Percentiles rank a stretch among this genome's conserved stretches.
Conservation (phyloP, 2,329 filamentous ascomycete genomes). For the Hortaea sp. region DNA sequence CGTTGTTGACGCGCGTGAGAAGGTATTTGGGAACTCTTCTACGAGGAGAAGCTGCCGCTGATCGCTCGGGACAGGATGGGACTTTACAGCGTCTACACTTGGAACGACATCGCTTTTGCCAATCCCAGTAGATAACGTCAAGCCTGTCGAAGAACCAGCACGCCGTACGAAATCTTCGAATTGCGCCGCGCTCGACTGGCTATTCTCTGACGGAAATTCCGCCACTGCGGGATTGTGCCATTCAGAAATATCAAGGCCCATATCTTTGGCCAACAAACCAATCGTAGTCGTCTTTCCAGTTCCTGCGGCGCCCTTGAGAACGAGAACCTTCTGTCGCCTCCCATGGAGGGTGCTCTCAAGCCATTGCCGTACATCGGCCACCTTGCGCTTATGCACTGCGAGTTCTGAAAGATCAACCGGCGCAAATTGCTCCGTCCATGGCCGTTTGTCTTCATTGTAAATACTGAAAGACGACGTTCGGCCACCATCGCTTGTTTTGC, state of each 20-base stretch:
- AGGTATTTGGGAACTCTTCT: conserved; percentile 43
- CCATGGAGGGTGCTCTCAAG: conserved; percentile 63
- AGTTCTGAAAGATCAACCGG: conserved; percentile 70
- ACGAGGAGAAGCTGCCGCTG: conserved; percentile 34
- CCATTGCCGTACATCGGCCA: conserved; percentile 76
- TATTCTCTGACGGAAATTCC: conserved; percentile 49
- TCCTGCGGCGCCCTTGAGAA: conserved; percentile 84
- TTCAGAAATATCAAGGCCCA: conserved; percentile 70
- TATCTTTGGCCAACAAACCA: conserved; percentile 62
- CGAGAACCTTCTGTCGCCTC: conserved; percentile 24
- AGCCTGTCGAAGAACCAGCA: conserved; percentile 66
- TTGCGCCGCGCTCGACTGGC: conserved; percentile 62
- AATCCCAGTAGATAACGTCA: conserved; percentile 39
- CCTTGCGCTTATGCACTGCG: conserved; percentile 90
- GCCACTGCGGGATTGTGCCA: conserved; percentile 76
- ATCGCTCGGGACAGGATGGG: background rate
- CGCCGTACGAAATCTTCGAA: conserved; percentile 89
- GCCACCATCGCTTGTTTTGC: conserved; percentile 28
- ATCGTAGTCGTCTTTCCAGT: conserved; percentile 89
- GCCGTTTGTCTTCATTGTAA: conserved; percentile 48
- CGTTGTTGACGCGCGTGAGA: conserved; percentile 33
- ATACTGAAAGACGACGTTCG: conserved; percentile 22
- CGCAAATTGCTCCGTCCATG: conserved; percentile 81
- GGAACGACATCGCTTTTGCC: background rate
- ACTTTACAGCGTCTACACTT: background rate